These are phyloP conservation scores for Penicillium diatomitis DNA, from an alignment of 495 filamentous ascomycete species.

Conservation along the genomic window DNA sequence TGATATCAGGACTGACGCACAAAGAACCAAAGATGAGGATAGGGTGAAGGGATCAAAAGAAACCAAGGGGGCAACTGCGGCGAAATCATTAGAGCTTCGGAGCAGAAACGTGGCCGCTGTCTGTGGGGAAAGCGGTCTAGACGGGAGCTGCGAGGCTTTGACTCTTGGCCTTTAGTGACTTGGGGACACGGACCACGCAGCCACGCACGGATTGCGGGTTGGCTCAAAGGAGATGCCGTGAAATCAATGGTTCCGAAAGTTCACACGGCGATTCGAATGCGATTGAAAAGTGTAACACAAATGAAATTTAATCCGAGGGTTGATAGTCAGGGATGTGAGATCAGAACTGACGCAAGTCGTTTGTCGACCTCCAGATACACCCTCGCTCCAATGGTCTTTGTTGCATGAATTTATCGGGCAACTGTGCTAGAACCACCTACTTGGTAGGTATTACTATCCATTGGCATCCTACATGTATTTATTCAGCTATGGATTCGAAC, in stretches of 20 bases:
- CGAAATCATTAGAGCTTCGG: conserved; percentile 6
- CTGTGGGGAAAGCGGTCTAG: conserved; percentile 25
- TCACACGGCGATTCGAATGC: too few species aligned
- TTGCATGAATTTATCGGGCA: too few species aligned
- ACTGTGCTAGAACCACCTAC: too few species aligned
- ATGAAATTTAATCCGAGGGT: too few species aligned
- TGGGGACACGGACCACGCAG: background rate
- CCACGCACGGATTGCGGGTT: background rate
- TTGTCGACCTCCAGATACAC: too few species aligned
- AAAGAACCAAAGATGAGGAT: conserved; percentile 5
- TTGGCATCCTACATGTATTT: too few species aligned
- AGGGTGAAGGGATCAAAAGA: conserved; percentile 9
- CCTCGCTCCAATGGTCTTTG: too few species aligned
- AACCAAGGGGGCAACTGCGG: conserved; percentile 10
- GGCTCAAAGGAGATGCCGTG: background rate
- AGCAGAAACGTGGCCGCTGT: conserved; percentile 24
- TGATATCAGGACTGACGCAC: conserved; percentile 2
- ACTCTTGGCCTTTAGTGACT: background rate
- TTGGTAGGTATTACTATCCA: too few species aligned
- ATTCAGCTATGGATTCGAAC: too few species aligned
- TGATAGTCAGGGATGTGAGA: too few species aligned
- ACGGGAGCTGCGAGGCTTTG: conserved; percentile 3
- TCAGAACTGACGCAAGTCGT: too few species aligned
- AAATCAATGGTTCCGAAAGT: background rate
- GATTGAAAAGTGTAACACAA: too few species aligned